Evolutionary conservation across 2,329 filamentous ascomycete genomes (phyloP).

Genomic region (Teratosphaeria nubilosa): DNA sequence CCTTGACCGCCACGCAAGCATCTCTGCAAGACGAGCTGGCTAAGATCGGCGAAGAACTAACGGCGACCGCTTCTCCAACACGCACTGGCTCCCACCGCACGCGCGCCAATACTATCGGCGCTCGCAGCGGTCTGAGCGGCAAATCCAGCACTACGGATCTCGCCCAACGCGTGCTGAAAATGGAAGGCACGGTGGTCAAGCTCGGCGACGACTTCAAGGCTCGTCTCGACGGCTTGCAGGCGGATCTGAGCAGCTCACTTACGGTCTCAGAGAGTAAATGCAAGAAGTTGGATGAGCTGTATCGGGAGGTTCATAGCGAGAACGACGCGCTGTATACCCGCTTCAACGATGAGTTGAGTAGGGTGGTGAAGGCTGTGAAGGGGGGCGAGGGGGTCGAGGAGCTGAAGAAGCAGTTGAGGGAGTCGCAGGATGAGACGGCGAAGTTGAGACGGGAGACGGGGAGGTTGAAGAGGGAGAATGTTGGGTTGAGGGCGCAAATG

Average conservation of each 20-base stretch:
- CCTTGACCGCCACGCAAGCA: conserved; percentile 59
- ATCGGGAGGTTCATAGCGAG: conserved; percentile 77
- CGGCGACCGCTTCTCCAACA: conserved; percentile 22
- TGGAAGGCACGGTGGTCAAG: conserved; percentile 58
- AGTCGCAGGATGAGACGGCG: conserved; percentile 66
- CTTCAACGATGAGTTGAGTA: conserved; percentile 83
- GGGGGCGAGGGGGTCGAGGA: conserved; percentile 71
- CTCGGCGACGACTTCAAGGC: conserved; percentile 50
- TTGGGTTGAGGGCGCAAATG: conserved; percentile 48
- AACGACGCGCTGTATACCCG: conserved; percentile 87
- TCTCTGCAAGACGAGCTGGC: conserved; percentile 65
- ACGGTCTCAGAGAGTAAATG: conserved; percentile 65
- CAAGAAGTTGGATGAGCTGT: conserved; percentile 75
- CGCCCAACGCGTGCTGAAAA: conserved; percentile 48
- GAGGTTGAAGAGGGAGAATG: conserved; percentile 70
- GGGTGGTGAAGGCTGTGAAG: conserved; percentile 66
- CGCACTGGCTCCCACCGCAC: conserved; percentile 14
- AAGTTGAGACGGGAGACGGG: conserved; percentile 77
- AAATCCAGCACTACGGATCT: conserved; percentile 33
- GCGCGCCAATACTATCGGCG: conserved; percentile 13
- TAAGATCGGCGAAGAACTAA: conserved; percentile 73
- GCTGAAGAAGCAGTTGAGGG: conserved; percentile 58
- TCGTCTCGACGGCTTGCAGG: conserved; percentile 54
- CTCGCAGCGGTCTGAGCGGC: neutral
- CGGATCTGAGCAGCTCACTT: conserved; percentile 62